These are phyloP conservation scores for Arachis monticola DNA, from an alignment of 331 rosid genomes.

Conservation along the genomic window DNA sequence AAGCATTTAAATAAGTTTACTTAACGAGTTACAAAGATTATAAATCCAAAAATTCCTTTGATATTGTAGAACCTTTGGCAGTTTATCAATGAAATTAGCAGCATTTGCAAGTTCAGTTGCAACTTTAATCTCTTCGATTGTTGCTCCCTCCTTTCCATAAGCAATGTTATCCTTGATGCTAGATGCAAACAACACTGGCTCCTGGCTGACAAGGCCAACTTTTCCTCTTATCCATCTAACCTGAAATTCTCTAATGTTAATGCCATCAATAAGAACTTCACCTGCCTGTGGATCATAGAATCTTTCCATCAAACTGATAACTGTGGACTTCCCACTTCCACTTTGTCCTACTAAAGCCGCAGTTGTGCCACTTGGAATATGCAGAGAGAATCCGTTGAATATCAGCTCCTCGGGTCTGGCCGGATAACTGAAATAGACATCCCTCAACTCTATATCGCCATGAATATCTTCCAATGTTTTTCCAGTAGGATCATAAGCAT, in stretches of 20 bases:
- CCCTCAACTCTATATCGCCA: slow-evolving; percentile 69
- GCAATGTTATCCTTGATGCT: slow-evolving; percentile 77
- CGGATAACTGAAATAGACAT: slow-evolving; percentile 76
- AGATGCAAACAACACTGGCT: slow-evolving; percentile 74
- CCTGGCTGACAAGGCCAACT: slow-evolving; percentile 88
- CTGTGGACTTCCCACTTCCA: slow-evolving; percentile 89
- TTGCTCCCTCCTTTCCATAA: slow-evolving; percentile 82
- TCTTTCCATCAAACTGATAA: slow-evolving; percentile 74
- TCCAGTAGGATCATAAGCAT: slow-evolving; percentile 60
- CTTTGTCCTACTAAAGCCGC: slow-evolving; percentile 85
- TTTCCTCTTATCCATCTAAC: slow-evolving; percentile 82
- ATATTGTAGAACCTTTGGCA: slow-evolving; percentile 64
- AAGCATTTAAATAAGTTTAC: background rate
- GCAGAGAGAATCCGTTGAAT: slow-evolving; percentile 69
- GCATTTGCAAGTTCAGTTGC: slow-evolving; percentile 89
- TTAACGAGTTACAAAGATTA: slow-evolving; percentile 15
- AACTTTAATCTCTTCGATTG: slow-evolving; percentile 62
- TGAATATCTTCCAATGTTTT: slow-evolving; percentile 58
- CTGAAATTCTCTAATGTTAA: slow-evolving; percentile 70
- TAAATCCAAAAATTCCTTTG: background rate
- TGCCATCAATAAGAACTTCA: slow-evolving; percentile 69
- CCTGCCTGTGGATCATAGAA: slow-evolving; percentile 82
- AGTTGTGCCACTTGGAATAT: slow-evolving; percentile 63
- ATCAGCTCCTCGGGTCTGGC: slow-evolving; percentile 72
- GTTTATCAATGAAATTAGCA: slow-evolving; percentile 70